Evolutionary conservation across 176 grass and related monocot genomes (phyloP), one percentile per base, ranked within the genome.

Genomic region (Saccharum spontaneum): DNA sequence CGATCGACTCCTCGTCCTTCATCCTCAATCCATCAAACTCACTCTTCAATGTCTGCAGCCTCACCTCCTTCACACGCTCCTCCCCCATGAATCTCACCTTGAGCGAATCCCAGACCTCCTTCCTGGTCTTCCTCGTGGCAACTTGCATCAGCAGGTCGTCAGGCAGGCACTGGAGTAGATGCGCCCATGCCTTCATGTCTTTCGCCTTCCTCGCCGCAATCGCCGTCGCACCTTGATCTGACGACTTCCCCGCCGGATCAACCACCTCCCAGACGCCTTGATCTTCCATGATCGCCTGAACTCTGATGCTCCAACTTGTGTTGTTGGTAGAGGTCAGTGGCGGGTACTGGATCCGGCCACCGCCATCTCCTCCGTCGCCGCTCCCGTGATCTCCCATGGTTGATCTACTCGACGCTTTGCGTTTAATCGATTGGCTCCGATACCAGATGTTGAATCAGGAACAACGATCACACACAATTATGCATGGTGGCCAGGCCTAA

Each of bases 191-290:
- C n/a, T n/a, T n/a, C n/a, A n/a, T n/a, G 28, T 44, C 41, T 2
- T 44, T 44, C 9, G 41, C 8, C 10, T 44, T 44, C 8, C 7
- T 8, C 10, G 41, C 41, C 0, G 41, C 41, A 44, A 44, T 10
- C 30, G 67, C 14, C 7, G 9, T 10, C 17, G 2, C 17, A 6
- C 7, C 15, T 3, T 22, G 7, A 4, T 36, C 7, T 5, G 16
- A 55, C 8, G 3, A 0, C 30, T 8, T 0, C 8, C 1, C 33
- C 2, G 8, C 0, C 17, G 36, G 17, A 7, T 69, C 17, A 1
- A 44, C 1, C 0, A 44, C 10, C 41, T 10, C 41, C 41, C 41
- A 44, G 0, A 44, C 41, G 8, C 13, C 17, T 3, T 69, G 8
- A 3, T 8, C 8, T 1, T 69, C 67, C 28, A 69, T 40, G 1